Base-by-base conservation (phyloP, 345 rosid genomes). In the Eutrema yunnanense region DNA sequence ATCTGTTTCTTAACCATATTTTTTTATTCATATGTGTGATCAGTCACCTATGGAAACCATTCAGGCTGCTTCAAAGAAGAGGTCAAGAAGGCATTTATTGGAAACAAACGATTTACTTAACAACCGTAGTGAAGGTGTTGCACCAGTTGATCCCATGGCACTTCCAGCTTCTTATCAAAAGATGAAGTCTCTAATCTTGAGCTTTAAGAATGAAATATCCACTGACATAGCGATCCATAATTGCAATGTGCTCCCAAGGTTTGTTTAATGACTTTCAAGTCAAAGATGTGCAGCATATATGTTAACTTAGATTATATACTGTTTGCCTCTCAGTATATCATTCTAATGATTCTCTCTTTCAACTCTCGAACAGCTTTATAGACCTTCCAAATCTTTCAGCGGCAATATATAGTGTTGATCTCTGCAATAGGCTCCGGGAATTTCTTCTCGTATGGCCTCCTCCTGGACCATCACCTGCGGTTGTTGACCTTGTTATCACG, bases 341-440 rank as follows among this genome's bases (percentile, higher is more conserved):
- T 32, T 81, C 49, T 52, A 14, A 67, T 68, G 51, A 13, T 19
- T 36, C 72, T 72, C 65, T 71, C n/a, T 78, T 68, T 53, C 48
- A 59, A 58, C 38, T 75, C 65, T 64, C 72, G n/a, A 82, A 80
- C 93, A 95, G 99, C 70, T 95, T 86, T 80, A 75, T 95, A 69
- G 96, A 90, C 79, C 96, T 95, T 69, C 99, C 96, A 59, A 87
- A 82, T 82, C 82, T 88, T 76, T 89, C 96, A 44, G 81, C 97
- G 6, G 79, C 96, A 44, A 89, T 95, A 80, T 95, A 88, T 79
- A 89, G 89, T 65, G 87, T 78, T 48, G 97, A 95, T 74, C 90
- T 95, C 36, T 89, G 93, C 83, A 84, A 83, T 79, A 83, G 97
- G 80, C 80, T 95, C 73, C 84, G 86, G 9, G 83, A 88, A 62